Percentiles rank a stretch among this genome's conserved stretches.
Evolutionary conservation across 257 asterid species (phyloP).

Genomic region (Solanum medicagineum): DNA sequence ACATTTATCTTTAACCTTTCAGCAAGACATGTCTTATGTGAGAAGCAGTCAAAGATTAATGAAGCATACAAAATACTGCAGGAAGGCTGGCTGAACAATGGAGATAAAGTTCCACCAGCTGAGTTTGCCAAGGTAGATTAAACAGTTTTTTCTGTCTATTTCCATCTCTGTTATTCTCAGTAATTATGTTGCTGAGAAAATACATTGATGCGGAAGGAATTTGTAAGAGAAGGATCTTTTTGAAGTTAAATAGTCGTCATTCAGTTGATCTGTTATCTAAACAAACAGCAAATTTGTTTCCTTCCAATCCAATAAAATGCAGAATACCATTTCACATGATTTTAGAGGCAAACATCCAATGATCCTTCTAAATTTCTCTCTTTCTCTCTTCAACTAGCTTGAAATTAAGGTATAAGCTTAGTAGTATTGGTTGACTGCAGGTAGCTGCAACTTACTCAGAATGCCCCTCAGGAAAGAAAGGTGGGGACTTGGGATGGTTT

Average conservation of each 20-base stretch:
- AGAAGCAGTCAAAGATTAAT: conserved; percentile 96
- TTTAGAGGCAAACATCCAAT: neutral
- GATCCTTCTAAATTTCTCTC: neutral
- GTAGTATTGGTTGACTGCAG: neutral
- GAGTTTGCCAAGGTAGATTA: conserved; percentile 87
- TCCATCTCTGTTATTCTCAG: neutral
- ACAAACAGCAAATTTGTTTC: neutral
- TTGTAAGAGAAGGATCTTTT: neutral
- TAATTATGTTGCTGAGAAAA: neutral
- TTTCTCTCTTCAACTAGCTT: neutral
- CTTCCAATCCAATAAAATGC: neutral
- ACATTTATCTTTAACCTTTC: conserved; percentile 5
- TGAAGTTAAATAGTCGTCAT: neutral
- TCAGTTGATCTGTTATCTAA: neutral
- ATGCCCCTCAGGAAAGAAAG: conserved; percentile 98
- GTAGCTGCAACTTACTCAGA: conserved; percentile 86
- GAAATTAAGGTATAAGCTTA: neutral
- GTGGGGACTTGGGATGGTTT: conserved; percentile 98
- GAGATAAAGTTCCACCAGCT: conserved; percentile 97
- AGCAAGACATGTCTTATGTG: conserved; percentile 95
- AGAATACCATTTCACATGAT: neutral
- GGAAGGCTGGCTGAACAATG: conserved; percentile 92
- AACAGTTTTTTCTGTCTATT: neutral
- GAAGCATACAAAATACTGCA: conserved; percentile 96
- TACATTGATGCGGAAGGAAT: neutral